Conservation (phyloP, 139 green algal species). For the Picochlorum costavermella region DNA sequence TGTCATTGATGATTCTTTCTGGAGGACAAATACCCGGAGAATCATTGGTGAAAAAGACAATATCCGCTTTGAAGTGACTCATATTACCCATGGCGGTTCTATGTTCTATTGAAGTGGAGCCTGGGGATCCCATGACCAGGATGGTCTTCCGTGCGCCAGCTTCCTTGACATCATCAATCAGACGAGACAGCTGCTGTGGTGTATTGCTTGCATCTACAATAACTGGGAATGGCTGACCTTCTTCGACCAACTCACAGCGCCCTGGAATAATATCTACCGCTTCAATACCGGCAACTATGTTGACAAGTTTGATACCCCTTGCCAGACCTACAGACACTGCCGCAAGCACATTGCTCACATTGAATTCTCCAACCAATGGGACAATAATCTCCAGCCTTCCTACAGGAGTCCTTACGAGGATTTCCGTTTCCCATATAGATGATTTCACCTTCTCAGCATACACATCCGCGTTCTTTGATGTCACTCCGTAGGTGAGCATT, state of each 20-base stretch:
- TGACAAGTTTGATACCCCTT: conserved; percentile 50
- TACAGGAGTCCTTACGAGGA: conserved; percentile 41
- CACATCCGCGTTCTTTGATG: conserved; percentile 41
- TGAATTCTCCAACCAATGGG: conserved; percentile 67
- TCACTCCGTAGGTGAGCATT: conserved; percentile 56
- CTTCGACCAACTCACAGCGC: conserved; percentile 74
- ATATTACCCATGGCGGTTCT: conserved; percentile 40
- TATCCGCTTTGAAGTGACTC: conserved; percentile 73
- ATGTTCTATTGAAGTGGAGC: conserved; percentile 48
- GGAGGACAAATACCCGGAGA: conserved; percentile 63
- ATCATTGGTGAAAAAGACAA: conserved; percentile 92
- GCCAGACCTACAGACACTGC: conserved; percentile 78
- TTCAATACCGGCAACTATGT: conserved; percentile 79
- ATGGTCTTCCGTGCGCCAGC: conserved; percentile 53
- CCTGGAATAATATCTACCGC: conserved; percentile 54
- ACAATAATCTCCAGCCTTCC: conserved; percentile 62
- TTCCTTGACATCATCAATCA: conserved; percentile 63
- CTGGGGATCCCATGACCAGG: conserved; percentile 80
- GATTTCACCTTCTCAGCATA: conserved; percentile 44
- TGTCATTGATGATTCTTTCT: conserved; percentile 58
- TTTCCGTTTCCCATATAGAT: conserved; percentile 69
- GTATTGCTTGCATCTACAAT: conserved; percentile 87
- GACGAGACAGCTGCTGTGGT: conserved; percentile 48
- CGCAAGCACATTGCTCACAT: conserved; percentile 87
- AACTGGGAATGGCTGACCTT: conserved; percentile 81